Evolutionary conservation across 2,329 filamentous ascomycete species (phyloP), one percentile per base, ranked within the genome.

Genomic region (Colletotrichum abscissum): DNA sequence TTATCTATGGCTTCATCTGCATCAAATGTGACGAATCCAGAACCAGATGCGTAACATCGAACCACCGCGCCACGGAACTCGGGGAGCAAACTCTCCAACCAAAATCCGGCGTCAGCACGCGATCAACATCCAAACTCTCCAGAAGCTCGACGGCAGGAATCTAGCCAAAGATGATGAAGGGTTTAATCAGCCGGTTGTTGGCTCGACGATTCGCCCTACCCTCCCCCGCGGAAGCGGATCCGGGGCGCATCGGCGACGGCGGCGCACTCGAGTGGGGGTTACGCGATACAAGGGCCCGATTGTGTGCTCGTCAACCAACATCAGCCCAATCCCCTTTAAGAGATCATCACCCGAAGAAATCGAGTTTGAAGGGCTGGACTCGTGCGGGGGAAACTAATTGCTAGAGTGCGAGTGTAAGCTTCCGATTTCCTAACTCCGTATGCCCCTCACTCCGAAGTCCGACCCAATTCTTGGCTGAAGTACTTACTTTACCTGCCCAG

Each of bases 201-300:
- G 67, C 35, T 42, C 14, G 19, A 19, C 30, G 19, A 19, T 42
- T 30, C 11, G 55, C 14, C 12, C 22, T 65, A n/a, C 49, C 22
- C n/a, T 22, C 28, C 55, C 65, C 24, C 35, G 65, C 30, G 59
- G 33, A 16, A n/a, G 55, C 66, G 59, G 70, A 69, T 73, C 66
- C 59, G 70, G 59, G 70, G 38, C 26, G 55, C 42, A n/a, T 46
- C 30, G 14, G 35, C 35, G 35, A 3, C 14, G 35, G 35, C 59
- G 14, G 38, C 12, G 33, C 26, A 55, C 66, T 46, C 60, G 22
- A 52, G 70, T 70, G 67, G 67, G 59, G 66, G 55, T 73, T 73
- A 35, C 70, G 70, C 67, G 60, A 73, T 73, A 70, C 70, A 62
- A 73, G 67, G 70, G 56, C 16, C 35, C 60, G 67, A 73, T 73